Evolutionary conservation across 148 eudicot genomes (phyloP).

Genomic region (Hydrangea macrophylla): DNA sequence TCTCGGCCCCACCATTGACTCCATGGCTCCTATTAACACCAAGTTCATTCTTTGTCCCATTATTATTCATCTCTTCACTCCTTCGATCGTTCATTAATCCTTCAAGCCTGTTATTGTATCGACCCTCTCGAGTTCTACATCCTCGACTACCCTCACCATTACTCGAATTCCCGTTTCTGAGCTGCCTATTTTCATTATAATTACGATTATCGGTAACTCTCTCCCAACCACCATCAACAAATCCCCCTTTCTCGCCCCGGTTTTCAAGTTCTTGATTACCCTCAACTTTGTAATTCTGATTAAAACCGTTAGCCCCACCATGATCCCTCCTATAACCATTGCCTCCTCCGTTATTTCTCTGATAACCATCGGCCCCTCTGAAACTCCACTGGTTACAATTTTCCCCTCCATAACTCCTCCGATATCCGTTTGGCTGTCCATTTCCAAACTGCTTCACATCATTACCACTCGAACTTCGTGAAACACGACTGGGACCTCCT

Average conservation of each 20-base stretch:
- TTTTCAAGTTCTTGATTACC: constrained; percentile 1
- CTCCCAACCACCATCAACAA: too few relatives aligned
- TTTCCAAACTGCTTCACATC: constrained; percentile 13
- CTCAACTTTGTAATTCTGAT: constrained; percentile 8
- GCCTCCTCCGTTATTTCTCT: neutral
- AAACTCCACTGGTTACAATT: too few relatives aligned
- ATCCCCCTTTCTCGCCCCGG: neutral
- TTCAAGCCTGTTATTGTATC: constrained; percentile 1
- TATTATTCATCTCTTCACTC: neutral
- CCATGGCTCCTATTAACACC: neutral
- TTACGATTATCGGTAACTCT: too few relatives aligned
- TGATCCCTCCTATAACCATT: neutral
- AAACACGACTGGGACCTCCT: constrained; percentile 14
- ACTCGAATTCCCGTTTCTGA: constrained; percentile 10
- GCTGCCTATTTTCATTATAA: neutral
- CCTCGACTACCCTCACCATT: constrained; percentile 16
- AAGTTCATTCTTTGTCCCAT: constrained; percentile 3
- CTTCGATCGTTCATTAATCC: constrained; percentile 8
- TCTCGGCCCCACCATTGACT: constrained; percentile 1
- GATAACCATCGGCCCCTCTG: too few relatives aligned
- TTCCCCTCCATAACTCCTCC: too few relatives aligned
- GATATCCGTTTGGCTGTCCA: constrained; percentile 9
- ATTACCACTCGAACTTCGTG: constrained; percentile 2
- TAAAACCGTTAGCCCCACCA: neutral
- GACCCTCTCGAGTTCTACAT: constrained; percentile 1